Percentiles rank a stretch among this genome's conserved stretches.
Conservation (phyloP, 495 filamentous ascomycete genomes). For the Xylaria flabelliformis region DNA sequence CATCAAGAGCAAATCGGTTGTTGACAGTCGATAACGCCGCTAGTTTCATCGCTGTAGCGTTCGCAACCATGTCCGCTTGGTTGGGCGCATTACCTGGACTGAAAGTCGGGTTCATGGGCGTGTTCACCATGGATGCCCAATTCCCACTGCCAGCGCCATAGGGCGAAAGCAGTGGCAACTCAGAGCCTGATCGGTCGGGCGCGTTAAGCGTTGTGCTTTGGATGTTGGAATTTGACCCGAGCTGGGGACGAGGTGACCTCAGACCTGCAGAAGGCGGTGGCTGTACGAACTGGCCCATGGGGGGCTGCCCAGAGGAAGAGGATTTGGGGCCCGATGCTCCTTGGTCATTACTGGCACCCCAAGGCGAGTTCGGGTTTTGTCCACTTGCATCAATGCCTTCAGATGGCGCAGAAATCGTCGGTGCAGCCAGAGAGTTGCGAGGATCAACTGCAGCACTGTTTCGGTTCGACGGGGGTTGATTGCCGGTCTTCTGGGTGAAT, state of each 20-base stretch:
- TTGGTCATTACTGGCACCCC: constrained; percentile 65
- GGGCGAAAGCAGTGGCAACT: constrained; percentile 86
- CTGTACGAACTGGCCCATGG: constrained; percentile 97
- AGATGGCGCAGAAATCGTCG: constrained; percentile 73
- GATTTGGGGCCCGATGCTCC: constrained; percentile 81
- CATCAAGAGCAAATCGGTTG: constrained; percentile 95
- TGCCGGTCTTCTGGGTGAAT: constrained; percentile 92
- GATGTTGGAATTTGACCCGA: constrained; percentile 69
- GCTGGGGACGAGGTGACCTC: constrained; percentile 78
- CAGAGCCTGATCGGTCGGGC: constrained; percentile 66
- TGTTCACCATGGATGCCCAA: constrained; percentile 99
- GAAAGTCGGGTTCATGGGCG: constrained; percentile 92
- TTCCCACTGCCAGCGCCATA: constrained; percentile 84
- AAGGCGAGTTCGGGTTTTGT: constrained; percentile 76
- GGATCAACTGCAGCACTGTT: constrained; percentile 88
- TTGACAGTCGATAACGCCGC: constrained; percentile 97
- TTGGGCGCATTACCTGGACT: constrained; percentile 60
- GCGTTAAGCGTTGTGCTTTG: constrained; percentile 84
- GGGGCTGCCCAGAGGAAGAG: constrained; percentile 74
- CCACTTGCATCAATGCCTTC: constrained; percentile 53
- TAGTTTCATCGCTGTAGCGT: constrained; percentile 98
- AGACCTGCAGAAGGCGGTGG: constrained; percentile 78
- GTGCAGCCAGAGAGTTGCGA: constrained; percentile 77
- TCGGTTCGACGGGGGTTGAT: constrained; percentile 86
- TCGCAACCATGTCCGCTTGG: constrained; percentile 97